Base-by-base conservation (phyloP, 805 yeast genomes). In the Teunomyces aglyptinius region DNA sequence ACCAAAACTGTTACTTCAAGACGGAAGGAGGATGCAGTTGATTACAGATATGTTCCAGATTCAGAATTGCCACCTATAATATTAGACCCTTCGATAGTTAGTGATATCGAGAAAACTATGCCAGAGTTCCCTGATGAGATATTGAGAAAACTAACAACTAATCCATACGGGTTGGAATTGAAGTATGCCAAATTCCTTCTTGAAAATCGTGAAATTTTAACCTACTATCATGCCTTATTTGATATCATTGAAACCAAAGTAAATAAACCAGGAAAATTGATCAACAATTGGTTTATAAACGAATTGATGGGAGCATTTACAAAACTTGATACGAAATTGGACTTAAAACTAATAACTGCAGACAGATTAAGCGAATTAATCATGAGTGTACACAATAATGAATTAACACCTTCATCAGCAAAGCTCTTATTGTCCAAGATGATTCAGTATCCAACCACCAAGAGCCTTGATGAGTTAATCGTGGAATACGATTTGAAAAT, bases 41-140 rank as follows among this genome's bases (percentile, higher is more conserved):
- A 94, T 64, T 94, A 94, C 65, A 73, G 98, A 56, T 94, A 90
- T 60, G 85, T 92, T 77, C 97, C 98, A 0, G 99, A 94, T 62
- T 88, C 95, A 1, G 99, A 94, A 62, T 68, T 94, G 26, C 90
- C 94, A 0, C 63, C 67, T 1, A 65, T 91, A 3, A 49, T 57
- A 12, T 61, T 92, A 2, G 69, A 77, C 32, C 47, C 65, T 1
- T 59, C 60, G 0, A 75, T 84, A 4, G 57, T 76, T 0, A 54
- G 67, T 0, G 70, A 75, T 1, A 68, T 86, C 0, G 56, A 63
- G 10, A 49, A 57, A 3, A 58, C 55, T 12, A 57, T 85, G 41
- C 91, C 92, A 0, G 70, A 62, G 7, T 63, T 84, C 1, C 91
- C 96, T 0, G 92, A 89, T 46, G 70, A 68, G 3, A 64, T 80